Conservation (phyloP, 1,139 yeast species). For the Sugiyamaella sp. region DNA sequence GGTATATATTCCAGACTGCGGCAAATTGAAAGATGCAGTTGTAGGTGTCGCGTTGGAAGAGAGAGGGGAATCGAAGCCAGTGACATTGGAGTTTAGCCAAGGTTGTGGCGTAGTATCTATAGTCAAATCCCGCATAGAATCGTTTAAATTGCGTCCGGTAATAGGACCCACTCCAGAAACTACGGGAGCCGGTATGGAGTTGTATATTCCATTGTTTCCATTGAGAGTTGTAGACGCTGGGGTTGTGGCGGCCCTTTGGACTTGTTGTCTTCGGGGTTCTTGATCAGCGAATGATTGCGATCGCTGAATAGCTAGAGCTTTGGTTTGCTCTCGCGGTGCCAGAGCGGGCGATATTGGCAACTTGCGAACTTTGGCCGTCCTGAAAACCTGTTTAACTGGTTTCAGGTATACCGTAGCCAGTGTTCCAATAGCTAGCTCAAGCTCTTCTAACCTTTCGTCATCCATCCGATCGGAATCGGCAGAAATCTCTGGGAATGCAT, state of each 20-base stretch:
- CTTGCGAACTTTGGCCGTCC: slow-evolving; percentile 59
- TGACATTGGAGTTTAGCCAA: slow-evolving; percentile 2
- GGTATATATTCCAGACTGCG: slow-evolving; percentile 6
- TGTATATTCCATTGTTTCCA: neutral
- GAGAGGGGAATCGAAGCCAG: slow-evolving; percentile 5
- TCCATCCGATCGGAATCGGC: slow-evolving; percentile 73
- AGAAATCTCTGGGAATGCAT: slow-evolving; percentile 63
- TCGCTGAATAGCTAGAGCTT: slow-evolving; percentile 5
- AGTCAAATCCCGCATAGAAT: slow-evolving; percentile 11
- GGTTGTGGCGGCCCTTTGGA: slow-evolving; percentile 13
- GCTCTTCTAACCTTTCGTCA: slow-evolving; percentile 70
- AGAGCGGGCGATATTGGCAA: slow-evolving; percentile 69
- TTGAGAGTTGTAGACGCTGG: slow-evolving; percentile 1
- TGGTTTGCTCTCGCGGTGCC: slow-evolving; percentile 39
- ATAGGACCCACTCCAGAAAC: slow-evolving; percentile 15
- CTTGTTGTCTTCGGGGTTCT: slow-evolving; percentile 10
- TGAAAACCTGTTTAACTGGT: slow-evolving; percentile 78
- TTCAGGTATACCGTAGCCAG: slow-evolving; percentile 82
- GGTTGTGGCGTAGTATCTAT: slow-evolving; percentile 4
- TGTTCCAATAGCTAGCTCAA: slow-evolving; percentile 80
- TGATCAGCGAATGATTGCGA: slow-evolving; percentile 13
- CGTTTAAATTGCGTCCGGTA: slow-evolving; percentile 1
- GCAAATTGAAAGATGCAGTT: slow-evolving; percentile 10
- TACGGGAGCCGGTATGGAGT: neutral
- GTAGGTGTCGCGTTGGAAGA: slow-evolving; percentile 16